A percentile compares a stretch with the other conserved stretches of the same genome.
Evolutionary conservation across 306 rosid genomes (phyloP).

Genomic region (Leucaena leucocephala): DNA sequence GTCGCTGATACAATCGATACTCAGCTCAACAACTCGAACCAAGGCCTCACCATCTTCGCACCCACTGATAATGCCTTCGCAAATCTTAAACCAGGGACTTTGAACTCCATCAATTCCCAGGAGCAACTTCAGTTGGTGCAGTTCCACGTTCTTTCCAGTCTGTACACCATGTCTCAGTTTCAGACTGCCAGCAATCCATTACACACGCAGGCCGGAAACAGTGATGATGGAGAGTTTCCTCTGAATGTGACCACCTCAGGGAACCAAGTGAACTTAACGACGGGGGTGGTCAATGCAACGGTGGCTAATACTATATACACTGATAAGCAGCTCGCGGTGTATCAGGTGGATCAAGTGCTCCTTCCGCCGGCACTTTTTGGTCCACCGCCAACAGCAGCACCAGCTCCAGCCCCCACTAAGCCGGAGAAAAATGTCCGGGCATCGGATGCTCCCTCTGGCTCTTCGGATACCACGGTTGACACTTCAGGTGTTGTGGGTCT

Average conservation of each 20-base stretch:
- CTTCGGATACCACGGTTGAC: conserved; percentile 45
- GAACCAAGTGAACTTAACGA: conserved; percentile 62
- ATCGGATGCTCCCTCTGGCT: conserved; percentile 57
- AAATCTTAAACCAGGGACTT: conserved; percentile 53
- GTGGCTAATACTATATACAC: conserved; percentile 56
- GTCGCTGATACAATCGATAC: conserved; percentile 59
- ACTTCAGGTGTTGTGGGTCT: conserved; percentile 43
- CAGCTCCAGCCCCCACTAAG: conserved; percentile 57
- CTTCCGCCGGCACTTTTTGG: conserved; percentile 61
- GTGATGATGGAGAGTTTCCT: conserved; percentile 54
- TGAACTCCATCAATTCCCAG: conserved; percentile 59
- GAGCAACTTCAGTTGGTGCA: conserved; percentile 59
- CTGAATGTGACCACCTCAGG: conserved; percentile 67
- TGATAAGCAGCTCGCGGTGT: conserved; percentile 56
- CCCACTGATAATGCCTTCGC: conserved; percentile 71
- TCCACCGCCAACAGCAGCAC: conserved; percentile 26
- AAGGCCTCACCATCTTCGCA: conserved; percentile 67
- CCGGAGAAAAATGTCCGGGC: conserved; percentile 62
- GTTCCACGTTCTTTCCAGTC: conserved; percentile 58
- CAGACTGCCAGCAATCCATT: conserved; percentile 67
- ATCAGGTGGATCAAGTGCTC: conserved; percentile 64
- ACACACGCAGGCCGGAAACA: conserved; percentile 65
- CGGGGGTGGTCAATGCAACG: conserved; percentile 55
- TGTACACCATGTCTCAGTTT: conserved; percentile 54
- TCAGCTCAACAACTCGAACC: conserved; percentile 57